Evolutionary conservation across 768 basidiomycete genomes (phyloP), one percentile per base, ranked within the genome.

Genomic region (Strobilomyces dryophilus): DNA sequence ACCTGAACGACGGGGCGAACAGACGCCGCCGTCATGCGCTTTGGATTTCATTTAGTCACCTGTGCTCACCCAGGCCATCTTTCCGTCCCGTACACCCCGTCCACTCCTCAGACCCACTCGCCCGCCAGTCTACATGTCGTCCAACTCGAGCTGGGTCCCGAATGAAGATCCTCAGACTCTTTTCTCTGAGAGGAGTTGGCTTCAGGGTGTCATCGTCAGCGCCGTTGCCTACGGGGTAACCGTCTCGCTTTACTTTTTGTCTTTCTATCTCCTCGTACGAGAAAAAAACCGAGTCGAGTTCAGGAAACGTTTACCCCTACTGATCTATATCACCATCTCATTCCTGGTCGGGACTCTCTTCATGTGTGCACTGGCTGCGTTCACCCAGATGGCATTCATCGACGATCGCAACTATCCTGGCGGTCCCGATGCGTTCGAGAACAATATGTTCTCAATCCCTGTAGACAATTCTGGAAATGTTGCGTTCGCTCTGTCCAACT

Each of bases 351-450:
- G 51, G 2, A 65, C 64, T 7, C 20, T 65, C 21, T 67, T 55
- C 40, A 52, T 65, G 53, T n/a, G 50, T 11, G 29, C 51, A 8
- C 51, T 57, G 9, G 52, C 64, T 1, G 48, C 62, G 17, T 62
- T 69, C 41, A 59, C 59, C 0, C 66, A 68, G 34, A 55, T 67
- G 49, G 56, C 60, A 0, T 71, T 70, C 45, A 63, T 73, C 43
- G 65, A 73, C 47, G 46, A 64, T 45, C 63, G 71, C 5, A 59
- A 70, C 43, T 71, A 61, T 32, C 65, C 65, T 0, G 68, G 68
- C 4, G 71, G 71, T 14, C 70, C 71, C 4, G 60, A 42, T 12
- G 60, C 56, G 9, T 73, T 52, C 31, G 61, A 60, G 20, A 47
- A 54, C 10, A 18, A 49, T 3, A 53, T 54, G 49, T 71, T 58